A percentile compares a stretch with the other conserved stretches of the same genome.
phyloP scores from a whole-genome alignment of 2,329 filamentous ascomycete species.

The Aspergillus alliaceus region DNA sequence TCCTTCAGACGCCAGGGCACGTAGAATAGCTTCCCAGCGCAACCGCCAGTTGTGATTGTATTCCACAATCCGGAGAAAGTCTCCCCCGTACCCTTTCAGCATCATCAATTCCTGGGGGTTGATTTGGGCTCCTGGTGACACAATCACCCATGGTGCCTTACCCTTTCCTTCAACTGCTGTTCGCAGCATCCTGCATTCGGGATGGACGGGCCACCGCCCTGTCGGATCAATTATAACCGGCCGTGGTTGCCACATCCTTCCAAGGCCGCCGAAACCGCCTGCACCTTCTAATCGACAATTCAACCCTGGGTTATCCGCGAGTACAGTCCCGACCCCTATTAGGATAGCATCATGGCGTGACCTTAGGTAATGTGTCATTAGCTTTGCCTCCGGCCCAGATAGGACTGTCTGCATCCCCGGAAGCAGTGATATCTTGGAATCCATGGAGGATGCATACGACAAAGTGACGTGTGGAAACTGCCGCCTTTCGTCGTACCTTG shows the following conservation, averaged over 20 bases:
- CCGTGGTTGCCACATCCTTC: slow-evolving; percentile 65
- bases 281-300: slow-evolving; percentile 73
- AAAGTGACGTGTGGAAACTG: slow-evolving; percentile 66
- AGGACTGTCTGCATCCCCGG: slow-evolving; percentile 80
- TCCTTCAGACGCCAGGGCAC: slow-evolving; percentile 57
- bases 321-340: slow-evolving; percentile 78
- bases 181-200: slow-evolving; percentile 64
- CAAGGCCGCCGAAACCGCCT: slow-evolving; percentile 55
- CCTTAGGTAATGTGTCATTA: slow-evolving; percentile 91
- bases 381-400: slow-evolving; percentile 79
- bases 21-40: slow-evolving; percentile 66
- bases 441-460: slow-evolving; percentile 88
- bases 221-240: slow-evolving; percentile 81
- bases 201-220: slow-evolving; percentile 67
- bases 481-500: slow-evolving; percentile 33
- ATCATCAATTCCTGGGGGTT: slow-evolving; percentile 47
- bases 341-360: slow-evolving; percentile 80
- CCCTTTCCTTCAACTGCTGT: slow-evolving; percentile 66
- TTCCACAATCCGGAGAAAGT: slow-evolving; percentile 44
- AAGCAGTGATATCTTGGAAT: slow-evolving; percentile 72
- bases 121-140: slow-evolving; percentile 48
- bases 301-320: slow-evolving; percentile 80
- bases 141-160: slow-evolving; percentile 71
- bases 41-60: slow-evolving; percentile 49
- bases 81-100: slow-evolving; percentile 48